Evolutionary conservation across 495 filamentous ascomycete species (phyloP), one percentile per base, ranked within the genome.

Genomic region (Aspergillus incahuasiensis): DNA sequence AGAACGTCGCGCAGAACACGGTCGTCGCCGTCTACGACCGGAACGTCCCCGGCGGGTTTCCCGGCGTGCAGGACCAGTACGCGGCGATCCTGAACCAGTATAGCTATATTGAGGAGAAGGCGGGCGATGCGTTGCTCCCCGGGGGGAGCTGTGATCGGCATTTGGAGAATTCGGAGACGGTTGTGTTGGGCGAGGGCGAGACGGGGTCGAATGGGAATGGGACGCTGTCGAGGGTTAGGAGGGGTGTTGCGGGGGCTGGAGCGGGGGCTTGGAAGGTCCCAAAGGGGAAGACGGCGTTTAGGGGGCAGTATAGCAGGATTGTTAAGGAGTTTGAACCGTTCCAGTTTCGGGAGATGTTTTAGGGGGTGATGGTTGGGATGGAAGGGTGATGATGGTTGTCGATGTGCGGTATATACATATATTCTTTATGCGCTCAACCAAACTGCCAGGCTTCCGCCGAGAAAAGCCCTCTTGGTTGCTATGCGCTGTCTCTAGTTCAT

Each of bases 1-100:
- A 55, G 32, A 55, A 55, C 28, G 42, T 55, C 6, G 52, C 42
- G 7, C 43, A 48, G 42, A 55, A 55, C 42, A 55, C 42, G 18
- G 32, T 55, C 0, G 42, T 55, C 12, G 42, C 42, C 2, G 52
- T 55, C 11, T 55, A 55, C 35, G 52, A 55, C 21, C 12, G 13
- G 25, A 48, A 47, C 15, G 32, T 47, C 30, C 52, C 52, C 2
- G 52, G 52, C 13, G 43, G 52, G 0, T 55, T 55, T 34, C 52
- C 52, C 2, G 52, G 52, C 18, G 20, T 55, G 1, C 43, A 47
- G 43, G 0, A 18, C 0, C 32, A 40, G 1, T 39, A 35, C 20
- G 16, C 16, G 3, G 34, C 25, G 1, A 55, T 55, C 20, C 5
- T n/a, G 18, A 34, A 55, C 43, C 52, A 54, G 30, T 54, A 46